Evolutionary conservation across 2,329 filamentous ascomycete genomes (phyloP), one percentile per base, ranked within the genome.

Genomic region (Neurospora sp.): DNA sequence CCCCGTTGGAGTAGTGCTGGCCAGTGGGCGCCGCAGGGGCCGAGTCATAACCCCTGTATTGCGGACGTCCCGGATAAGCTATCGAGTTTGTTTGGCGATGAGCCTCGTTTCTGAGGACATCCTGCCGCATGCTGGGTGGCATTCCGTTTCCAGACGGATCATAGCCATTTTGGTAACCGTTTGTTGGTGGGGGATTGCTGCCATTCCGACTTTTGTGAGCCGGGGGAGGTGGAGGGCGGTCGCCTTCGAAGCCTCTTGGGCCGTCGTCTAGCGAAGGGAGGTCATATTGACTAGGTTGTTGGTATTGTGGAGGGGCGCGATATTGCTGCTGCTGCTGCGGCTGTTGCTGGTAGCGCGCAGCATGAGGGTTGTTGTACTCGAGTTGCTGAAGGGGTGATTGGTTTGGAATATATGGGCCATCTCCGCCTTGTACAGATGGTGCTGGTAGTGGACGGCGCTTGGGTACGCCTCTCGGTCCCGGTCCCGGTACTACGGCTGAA

Each of bases 391-490:
- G 75, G 19, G 85, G 84, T n/a, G 86, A 84, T 71, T 87, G 85
- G 19, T 77, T 83, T 8, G 84, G 79, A n/a, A 84, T 76, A 72
- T 82, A 83, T 4, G 79, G 70, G 73, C 81, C 75, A 71, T 81
- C 73, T 72, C 0, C 46, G 46, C 46, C 46, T 15, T 52, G 46
- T 15, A 81, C 75, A 57, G 79, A 73, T 19, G 85, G 81, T 65
- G 83, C 77, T 73, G 95, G 94, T 46, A 97, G 82, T 23, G 95
- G 95, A 40, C 95, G 87, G 74, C 95, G 87, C 82, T 95, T 97
- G 66, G 96, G 88, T 66, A 88, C 85, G 36, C 87, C 85, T 74
- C 85, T 83, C 74, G 85, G 83, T 67, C 85, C 86, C 71, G 82
- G 85, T 79, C 69, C 81, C 70, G 79, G 78, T 68, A 79, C 80